Base-by-base conservation (phyloP, 352 stramenopile species). In the Phytophthora brassicae region DNA sequence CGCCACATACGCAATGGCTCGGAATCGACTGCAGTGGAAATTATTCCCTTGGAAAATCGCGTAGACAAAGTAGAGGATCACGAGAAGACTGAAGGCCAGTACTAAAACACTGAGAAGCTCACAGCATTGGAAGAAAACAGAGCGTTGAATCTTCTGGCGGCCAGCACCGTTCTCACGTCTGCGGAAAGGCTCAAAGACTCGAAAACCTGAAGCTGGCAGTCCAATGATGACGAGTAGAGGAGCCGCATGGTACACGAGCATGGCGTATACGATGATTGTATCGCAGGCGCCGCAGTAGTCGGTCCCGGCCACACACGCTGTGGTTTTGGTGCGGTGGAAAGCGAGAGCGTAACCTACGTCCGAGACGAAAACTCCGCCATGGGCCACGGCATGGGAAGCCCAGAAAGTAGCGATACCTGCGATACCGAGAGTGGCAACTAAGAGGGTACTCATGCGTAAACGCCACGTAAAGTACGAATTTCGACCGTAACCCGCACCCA, bases 381-480 rank as follows among this genome's bases (percentile, higher is more conserved):
- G 38, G 11, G 65, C 70, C 6, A 85, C 60, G 39, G 63, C 58
- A 0, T 55, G 26, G 20, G 67, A 68, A 2, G 20, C 36, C 77
- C 77, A 94, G 57, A 79, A 92, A 8, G 31, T 26, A 7, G 74
- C 41, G 41, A 92, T 76, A 20, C 80, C 83, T 17, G 52, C 31
- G 9, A 79, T 48, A 5, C 79, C 69, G 26, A 93, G 29, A 4
- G 57, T 26, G 6, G 73, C 41, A 20, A 94, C 53, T 16, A 76
- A 54, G 8, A 90, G 35, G 54, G 76, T 79, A 35, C 67, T 72
- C 56, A 79, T 58, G 22, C 74, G 73, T 45, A 94, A 65, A 0
- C 81, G 72, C 60, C 83, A 74, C 17, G 78, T 84, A 68, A 94
- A 94, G 64, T 90, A 94, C 73, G 86, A 92, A 62, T 94, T 94